Evolutionary conservation across 495 filamentous ascomycete genomes (phyloP), one percentile per base, ranked within the genome.

Genomic region (Penicillium bialowiezense): DNA sequence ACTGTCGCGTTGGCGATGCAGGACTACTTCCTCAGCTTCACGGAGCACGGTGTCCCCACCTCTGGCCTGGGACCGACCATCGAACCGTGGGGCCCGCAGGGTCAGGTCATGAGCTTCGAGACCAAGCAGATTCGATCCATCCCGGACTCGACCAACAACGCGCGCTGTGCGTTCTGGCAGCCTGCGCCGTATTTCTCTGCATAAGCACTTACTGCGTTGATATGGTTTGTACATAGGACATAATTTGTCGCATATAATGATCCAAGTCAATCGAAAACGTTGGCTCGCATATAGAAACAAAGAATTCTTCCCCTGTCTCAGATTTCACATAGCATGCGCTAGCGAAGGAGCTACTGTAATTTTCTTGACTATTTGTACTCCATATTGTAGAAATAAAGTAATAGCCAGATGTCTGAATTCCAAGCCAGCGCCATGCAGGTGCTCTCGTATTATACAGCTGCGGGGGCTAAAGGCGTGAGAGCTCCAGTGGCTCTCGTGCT

Each of bases 1-100:
- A 66, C 72, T 3, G 59, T 82, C 1, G 84, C 84, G 1, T 36
- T 68, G 14, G 70, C 67, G 5, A 59, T 87, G 60, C 84, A 87
- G 62, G 69, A 80, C 17, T 87, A 79, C 54, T 72, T 86, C 32
- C 78, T 77, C 1, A 72, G 63, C 48, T 88, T 87, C 51, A 77
- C 67, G 9, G 55, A 60, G 44, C 71, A 58, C 6, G 80, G 80
- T 3, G 40, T 29, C 7, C 80, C 80, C 14, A 66, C 61, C n/a
- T 71, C 67, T 7, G 35, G 56, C 7, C 60, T 67, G 8, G 58
- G 72, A 1, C 73, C 73, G 9, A 32, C 41, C 5, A 79, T 84
- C 45, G 42, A 55, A 14, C 48, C 58, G 29, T 75, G 75, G 57
- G 73, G 73, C 0, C n/a, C 48, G 10, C 41, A 67, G 44, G 67